Conservation (phyloP, 169 alveolate species). For the Theileria parva region DNA sequence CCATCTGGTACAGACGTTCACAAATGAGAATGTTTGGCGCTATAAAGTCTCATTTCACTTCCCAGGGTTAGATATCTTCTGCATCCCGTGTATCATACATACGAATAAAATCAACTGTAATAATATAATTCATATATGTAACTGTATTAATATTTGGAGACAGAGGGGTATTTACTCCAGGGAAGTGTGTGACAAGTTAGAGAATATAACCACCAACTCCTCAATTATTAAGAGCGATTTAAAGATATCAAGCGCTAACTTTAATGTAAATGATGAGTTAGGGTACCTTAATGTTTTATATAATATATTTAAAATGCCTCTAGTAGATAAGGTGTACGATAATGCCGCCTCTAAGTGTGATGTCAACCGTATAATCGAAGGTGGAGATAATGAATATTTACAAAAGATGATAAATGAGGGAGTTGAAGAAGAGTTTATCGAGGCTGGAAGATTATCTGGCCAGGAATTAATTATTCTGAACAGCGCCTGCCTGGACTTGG, state of each 20-base stretch:
- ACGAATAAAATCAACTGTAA: constrained; percentile 51
- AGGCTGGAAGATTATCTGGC: constrained; percentile 60
- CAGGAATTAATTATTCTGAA: constrained; percentile 60
- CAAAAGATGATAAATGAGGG: constrained; percentile 12
- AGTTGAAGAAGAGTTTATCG: constrained; percentile 27
- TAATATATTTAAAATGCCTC: constrained; percentile 50
- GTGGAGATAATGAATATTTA: constrained; percentile 1
- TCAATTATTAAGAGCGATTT: constrained; percentile 1
- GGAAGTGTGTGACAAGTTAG: constrained; percentile 44
- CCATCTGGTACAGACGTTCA: constrained; percentile 53
- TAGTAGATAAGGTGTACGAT: constrained; percentile 42
- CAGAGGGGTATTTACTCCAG: constrained; percentile 41
- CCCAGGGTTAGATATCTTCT: constrained; percentile 49
- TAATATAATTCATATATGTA: constrained; percentile 40
- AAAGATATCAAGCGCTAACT: background rate
- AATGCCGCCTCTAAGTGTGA: constrained; percentile 37
- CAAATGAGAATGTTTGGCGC: constrained; percentile 28
- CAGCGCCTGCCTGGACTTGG: constrained; percentile 64
- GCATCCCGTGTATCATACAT: constrained; percentile 60
- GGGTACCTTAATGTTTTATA: constrained; percentile 44
- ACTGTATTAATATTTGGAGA: constrained; percentile 62
- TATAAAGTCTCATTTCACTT: constrained; percentile 27
- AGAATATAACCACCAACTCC: constrained; percentile 17
- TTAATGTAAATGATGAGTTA: constrained; percentile 50
- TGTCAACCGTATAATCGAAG: constrained; percentile 14